phyloP scores from a whole-genome alignment of 2,329 filamentous ascomycete genomes.

The Alternaria triticina region DNA sequence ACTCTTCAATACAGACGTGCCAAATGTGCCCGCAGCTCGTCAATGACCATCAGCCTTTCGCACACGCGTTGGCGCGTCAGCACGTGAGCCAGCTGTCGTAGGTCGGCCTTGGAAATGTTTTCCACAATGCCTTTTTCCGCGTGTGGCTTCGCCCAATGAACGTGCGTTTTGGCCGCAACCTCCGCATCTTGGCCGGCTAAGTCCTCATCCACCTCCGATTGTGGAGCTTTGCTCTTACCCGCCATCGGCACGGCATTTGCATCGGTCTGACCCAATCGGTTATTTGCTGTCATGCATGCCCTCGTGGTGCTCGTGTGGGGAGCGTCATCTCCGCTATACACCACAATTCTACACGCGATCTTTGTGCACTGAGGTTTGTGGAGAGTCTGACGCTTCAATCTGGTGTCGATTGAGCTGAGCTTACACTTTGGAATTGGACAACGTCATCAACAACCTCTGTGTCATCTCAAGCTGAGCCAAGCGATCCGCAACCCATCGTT shows the following conservation, averaged over 20 bases:
- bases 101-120: conserved; percentile 24
- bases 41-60: not conserved
- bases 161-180: conserved; percentile 14
- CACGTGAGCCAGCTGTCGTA: conserved; percentile 1
- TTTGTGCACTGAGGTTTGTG: conserved; percentile 19
- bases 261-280: conserved; percentile 32
- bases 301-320: conserved; percentile 40
- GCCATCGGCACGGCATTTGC: conserved; percentile 42
- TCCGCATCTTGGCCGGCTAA: conserved; percentile 31
- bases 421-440: not conserved
- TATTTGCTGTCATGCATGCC: conserved; percentile 32
- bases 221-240: conserved; percentile 38
- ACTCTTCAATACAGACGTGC: not conserved
- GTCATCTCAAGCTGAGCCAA: not conserved
- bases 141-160: conserved; percentile 15
- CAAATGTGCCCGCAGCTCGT: not conserved
- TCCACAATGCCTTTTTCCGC: conserved; percentile 24
- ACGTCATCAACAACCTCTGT: not conserved
- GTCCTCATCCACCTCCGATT: conserved; percentile 29
- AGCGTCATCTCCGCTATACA: conserved; percentile 30
- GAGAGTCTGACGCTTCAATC: conserved; percentile 16
- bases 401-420: conserved; percentile 8
- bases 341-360: not conserved
- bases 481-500: not conserved
- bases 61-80: not conserved